These are phyloP conservation scores for Ochetophila trinervis DNA, from an alignment of 306 rosid genomes.

Conservation along the genomic window DNA sequence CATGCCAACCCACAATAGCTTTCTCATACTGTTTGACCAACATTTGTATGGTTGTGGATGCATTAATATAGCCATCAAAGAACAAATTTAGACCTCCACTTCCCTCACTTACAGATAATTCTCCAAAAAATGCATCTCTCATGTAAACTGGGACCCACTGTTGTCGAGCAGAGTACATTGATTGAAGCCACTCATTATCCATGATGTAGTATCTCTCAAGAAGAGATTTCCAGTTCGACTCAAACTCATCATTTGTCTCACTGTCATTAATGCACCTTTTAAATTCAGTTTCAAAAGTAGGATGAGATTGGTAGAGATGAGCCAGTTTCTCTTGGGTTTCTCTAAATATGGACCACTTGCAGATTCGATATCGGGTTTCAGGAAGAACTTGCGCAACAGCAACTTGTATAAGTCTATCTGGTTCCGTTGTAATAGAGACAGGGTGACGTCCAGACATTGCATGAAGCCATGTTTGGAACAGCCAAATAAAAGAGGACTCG, in stretches of 20 bases:
- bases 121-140: conserved; percentile 75
- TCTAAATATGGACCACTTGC: conserved; percentile 59
- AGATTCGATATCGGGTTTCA: conserved; percentile 63
- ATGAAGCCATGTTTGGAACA: conserved; percentile 73
- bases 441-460: conserved; percentile 72
- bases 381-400: conserved; percentile 70
- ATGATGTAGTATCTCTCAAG: conserved; percentile 54
- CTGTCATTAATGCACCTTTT: conserved; percentile 55
- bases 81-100: conserved; percentile 47
- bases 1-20: conserved; percentile 71
- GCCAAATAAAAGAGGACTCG: conserved; percentile 66
- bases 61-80: conserved; percentile 73
- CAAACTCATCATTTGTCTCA: conserved; percentile 67
- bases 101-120: conserved; percentile 43
- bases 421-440: conserved; percentile 69
- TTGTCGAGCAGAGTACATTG: conserved; percentile 64
- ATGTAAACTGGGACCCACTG: conserved; percentile 81
- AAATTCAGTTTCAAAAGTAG: conserved; percentile 59
- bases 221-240: conserved; percentile 69
- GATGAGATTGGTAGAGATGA: conserved; percentile 57
- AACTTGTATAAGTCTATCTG: conserved; percentile 60
- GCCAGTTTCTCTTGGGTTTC: conserved; percentile 59
- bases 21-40: conserved; percentile 77
- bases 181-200: conserved; percentile 90
- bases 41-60: conserved; percentile 67